Evolutionary conservation across 2,329 filamentous ascomycete species (phyloP), one percentile per base, ranked within the genome.

Genomic region (Beauveria bassiana): DNA sequence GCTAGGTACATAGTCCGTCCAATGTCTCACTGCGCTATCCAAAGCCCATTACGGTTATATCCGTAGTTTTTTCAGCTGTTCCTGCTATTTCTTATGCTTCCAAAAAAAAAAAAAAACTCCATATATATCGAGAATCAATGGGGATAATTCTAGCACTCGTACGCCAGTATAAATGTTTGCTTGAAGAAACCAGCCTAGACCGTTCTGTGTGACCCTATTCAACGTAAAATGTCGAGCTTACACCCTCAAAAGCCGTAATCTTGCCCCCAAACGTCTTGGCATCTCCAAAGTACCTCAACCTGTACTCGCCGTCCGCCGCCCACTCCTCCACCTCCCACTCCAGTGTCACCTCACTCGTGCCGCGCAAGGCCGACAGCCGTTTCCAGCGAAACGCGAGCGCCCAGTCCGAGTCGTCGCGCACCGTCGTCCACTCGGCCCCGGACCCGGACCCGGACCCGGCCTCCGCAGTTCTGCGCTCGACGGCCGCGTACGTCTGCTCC

Each of bases 351-450:
- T 90, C 83, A 69, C 90, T 96, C 42, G 87, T 88, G 0, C 87
- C 92, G 26, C 90, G 74, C 3, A 92, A 66, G 7, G 80, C 81
- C 70, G 86, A 90, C 2, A 84, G 88, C 59, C 91, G 81, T 71
- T 84, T 83, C 93, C 93, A 97, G 55, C 84, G 81, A 70, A 88
- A 96, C 18, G 92, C 80, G 24, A 96, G 74, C 66, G 85, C 83
- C 93, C 93, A 97, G 71, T 97, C 92, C 10, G 77, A 78, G 70
- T 97, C 93, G 67, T 85, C 83, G n/a, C 86, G 82, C 24, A 95
- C 82, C 46, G 76, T 77, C 12, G 74, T 75, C 93, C 93, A 96
- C 2, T 66, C 31, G 28, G 63, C 64, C 12, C 69, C 67, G 34
- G 34, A 22, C 58, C 61, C 67, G 34, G 34, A 22, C 58, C 61